Percentiles rank a stretch among this genome's conserved stretches.
phyloP scores from a whole-genome alignment of 768 basidiomycete genomes.

The Mycena vitilis region DNA sequence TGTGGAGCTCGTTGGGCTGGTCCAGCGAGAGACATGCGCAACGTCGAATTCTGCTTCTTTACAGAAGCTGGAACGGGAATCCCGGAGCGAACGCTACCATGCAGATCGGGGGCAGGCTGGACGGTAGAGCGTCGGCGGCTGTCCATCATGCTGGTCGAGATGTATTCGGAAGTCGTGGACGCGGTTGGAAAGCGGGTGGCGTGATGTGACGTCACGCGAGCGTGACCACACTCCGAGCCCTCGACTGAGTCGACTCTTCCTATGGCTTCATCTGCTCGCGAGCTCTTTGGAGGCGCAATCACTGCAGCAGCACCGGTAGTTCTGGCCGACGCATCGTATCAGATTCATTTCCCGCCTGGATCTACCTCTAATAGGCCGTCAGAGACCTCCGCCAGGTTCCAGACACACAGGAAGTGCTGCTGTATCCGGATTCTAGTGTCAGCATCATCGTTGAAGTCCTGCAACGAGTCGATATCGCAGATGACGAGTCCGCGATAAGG shows the following conservation, averaged over 20 bases:
- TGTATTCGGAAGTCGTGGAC: constrained; percentile 26
- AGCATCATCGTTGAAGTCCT: constrained; percentile 90
- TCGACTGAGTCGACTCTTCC: constrained; percentile 5
- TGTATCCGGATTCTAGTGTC: constrained; percentile 73
- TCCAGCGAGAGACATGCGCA: constrained; percentile 80
- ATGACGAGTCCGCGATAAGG: constrained; percentile 76
- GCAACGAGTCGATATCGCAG: constrained; percentile 70
- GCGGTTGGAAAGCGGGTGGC: constrained; percentile 20
- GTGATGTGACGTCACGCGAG: background rate
- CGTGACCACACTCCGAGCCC: constrained; percentile 3
- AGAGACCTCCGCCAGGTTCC: constrained; percentile 84
- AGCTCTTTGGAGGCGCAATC: constrained; percentile 92
- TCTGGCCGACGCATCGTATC: constrained; percentile 91
- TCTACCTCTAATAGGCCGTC: constrained; percentile 21
- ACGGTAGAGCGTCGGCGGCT: constrained; percentile 67
- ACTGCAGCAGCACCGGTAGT: constrained; percentile 62
- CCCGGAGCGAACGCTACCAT: constrained; percentile 66
- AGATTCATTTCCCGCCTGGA: constrained; percentile 1
- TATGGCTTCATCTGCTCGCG: constrained; percentile 46
- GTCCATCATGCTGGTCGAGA: constrained; percentile 49
- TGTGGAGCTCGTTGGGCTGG: constrained; percentile 74
- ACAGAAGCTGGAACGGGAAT: constrained; percentile 81
- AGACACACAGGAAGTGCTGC: constrained; percentile 93
- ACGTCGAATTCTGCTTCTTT: constrained; percentile 73
- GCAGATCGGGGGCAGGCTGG: constrained; percentile 62